A percentile compares a stretch with the other conserved stretches of the same genome.
These are phyloP conservation scores for Amylocarpus encephaloides DNA, from an alignment of 2,329 filamentous ascomycete species.

Conservation along the genomic window DNA sequence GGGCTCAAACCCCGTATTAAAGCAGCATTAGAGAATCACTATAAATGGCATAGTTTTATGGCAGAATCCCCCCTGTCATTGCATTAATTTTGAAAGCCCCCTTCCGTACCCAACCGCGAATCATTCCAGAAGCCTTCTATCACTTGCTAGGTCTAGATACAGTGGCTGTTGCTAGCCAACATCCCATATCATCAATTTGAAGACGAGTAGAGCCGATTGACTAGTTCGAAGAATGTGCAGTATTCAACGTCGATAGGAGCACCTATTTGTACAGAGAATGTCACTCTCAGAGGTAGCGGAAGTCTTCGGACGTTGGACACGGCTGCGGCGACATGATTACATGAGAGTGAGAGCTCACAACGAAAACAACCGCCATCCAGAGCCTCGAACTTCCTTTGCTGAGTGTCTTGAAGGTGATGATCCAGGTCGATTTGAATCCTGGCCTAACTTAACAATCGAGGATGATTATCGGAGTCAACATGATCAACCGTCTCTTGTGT, in stretches of 20 bases:
- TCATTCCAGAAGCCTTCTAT: too few relatives aligned
- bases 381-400: slow-evolving; percentile 11
- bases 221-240: background rate
- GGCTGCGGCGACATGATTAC: slow-evolving; percentile 5
- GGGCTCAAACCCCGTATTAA: too few relatives aligned
- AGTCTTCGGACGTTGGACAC: slow-evolving; percentile 6
- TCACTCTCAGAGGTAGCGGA: slow-evolving; percentile 8
- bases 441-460: slow-evolving; percentile 15
- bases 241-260: background rate
- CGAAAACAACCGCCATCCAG: background rate
- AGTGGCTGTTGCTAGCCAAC: too few relatives aligned
- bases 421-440: slow-evolving; percentile 6
- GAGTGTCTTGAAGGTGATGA: slow-evolving; percentile 6
- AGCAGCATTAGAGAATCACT: too few relatives aligned
- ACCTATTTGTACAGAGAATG: slow-evolving; percentile 7
- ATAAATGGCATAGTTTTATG: too few relatives aligned
- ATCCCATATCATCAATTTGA: too few relatives aligned
- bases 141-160: too few relatives aligned
- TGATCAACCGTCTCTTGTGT: slow-evolving; percentile 1
- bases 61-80: too few relatives aligned
- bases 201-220: too few relatives aligned
- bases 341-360: slow-evolving; percentile 10
- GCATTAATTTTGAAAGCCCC: too few relatives aligned
- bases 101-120: too few relatives aligned
- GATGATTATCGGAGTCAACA: slow-evolving; percentile 5